Evolutionary conservation across 1,284 basidiomycete genomes (phyloP).

Genomic region (Ustilago cynodontis): DNA sequence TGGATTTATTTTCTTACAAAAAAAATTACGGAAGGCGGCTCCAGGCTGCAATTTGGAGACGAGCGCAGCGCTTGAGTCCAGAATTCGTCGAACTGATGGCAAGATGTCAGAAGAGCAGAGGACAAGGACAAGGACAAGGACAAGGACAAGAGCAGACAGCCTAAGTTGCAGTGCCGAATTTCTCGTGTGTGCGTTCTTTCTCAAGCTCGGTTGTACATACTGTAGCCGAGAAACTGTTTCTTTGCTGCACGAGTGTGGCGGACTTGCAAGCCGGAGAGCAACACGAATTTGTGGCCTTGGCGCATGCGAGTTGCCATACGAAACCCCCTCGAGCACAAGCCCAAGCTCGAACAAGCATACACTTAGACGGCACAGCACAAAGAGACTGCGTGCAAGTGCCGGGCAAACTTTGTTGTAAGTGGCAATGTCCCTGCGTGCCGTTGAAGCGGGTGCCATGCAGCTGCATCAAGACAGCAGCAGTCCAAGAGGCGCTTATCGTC

Average conservation of each 20-base stretch:
- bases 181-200: not conserved
- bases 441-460: not conserved
- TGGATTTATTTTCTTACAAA: not conserved
- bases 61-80: slow-evolving; percentile 1
- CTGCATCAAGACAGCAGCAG: too few relatives aligned
- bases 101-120: not conserved
- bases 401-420: not conserved
- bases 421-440: slow-evolving; percentile 11
- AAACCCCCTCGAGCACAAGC: not conserved
- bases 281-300: not conserved
- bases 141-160: too few relatives aligned
- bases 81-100: not conserved
- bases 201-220: not conserved
- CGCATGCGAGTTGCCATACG: not conserved
- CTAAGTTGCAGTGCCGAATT: slow-evolving; percentile 3
- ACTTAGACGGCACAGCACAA: too few relatives aligned
- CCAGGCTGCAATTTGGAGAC: slow-evolving; percentile 19
- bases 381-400: slow-evolving; percentile 6
- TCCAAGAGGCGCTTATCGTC: slow-evolving; percentile 8
- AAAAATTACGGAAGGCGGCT: not conserved
- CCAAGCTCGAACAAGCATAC: too few relatives aligned
- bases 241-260: slow-evolving; percentile 2
- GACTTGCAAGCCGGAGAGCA: not conserved
- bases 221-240: slow-evolving; percentile 13
- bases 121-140: too few relatives aligned